phyloP scores from a whole-genome alignment of 1,284 basidiomycete genomes.

The Pseudozyma sp. region DNA sequence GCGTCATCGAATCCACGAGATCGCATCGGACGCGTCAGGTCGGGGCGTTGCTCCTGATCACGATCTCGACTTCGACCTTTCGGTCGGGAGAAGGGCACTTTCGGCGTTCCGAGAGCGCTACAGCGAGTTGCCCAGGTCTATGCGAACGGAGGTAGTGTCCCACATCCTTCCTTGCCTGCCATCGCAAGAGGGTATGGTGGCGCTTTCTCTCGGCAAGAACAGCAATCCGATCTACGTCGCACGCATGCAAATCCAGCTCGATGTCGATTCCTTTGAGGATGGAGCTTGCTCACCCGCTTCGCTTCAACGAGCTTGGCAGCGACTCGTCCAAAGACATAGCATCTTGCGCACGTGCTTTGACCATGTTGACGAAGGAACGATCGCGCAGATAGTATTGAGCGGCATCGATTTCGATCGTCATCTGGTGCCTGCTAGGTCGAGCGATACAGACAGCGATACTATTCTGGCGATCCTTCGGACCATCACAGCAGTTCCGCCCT shows the following conservation, averaged over 20 bases:
- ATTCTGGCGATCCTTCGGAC: background rate
- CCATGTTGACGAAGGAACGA: slow-evolving; percentile 18
- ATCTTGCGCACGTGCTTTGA: slow-evolving; percentile 31
- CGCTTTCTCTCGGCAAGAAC: slow-evolving; percentile 14
- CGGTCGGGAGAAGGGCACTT: slow-evolving; percentile 3
- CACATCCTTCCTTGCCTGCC: slow-evolving; percentile 17
- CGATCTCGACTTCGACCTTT: slow-evolving; percentile 6
- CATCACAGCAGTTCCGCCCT: slow-evolving; percentile 9
- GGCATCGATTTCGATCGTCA: slow-evolving; percentile 5
- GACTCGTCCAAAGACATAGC: slow-evolving; percentile 11
- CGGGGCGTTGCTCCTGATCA: background rate
- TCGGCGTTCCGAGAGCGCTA: slow-evolving; percentile 2
- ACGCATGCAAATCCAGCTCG: slow-evolving; percentile 6
- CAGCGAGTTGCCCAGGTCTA: background rate
- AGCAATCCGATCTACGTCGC: slow-evolving; percentile 14
- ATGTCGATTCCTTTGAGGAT: background rate
- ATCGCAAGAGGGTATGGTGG: slow-evolving; percentile 24
- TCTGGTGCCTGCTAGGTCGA: background rate
- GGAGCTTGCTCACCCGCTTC: background rate
- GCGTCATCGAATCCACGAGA: slow-evolving; percentile 13
- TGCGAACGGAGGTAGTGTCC: background rate
- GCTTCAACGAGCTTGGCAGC: slow-evolving; percentile 9
- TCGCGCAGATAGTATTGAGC: slow-evolving; percentile 10
- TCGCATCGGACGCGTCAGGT: slow-evolving; percentile 3
- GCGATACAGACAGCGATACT: background rate